Percentiles rank a stretch among this genome's conserved stretches.
phyloP scores from a whole-genome alignment of 306 rosid species.

The Medicago arabica region DNA sequence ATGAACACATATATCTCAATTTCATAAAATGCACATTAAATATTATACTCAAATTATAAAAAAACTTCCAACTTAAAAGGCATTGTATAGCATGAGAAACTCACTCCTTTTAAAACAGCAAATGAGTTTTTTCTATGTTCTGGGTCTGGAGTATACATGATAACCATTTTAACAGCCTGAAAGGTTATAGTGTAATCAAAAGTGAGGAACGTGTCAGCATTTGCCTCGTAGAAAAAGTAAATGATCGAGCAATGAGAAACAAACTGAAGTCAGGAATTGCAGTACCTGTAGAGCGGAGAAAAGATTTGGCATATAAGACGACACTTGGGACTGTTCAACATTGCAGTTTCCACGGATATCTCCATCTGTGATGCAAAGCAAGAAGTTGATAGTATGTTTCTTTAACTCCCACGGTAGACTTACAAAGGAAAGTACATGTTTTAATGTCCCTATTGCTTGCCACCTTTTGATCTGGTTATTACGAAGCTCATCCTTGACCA shows the following conservation, averaged over 20 bases:
- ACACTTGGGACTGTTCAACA: slow-evolving; percentile 52
- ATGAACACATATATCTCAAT: slow-evolving; percentile 30
- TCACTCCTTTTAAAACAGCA: slow-evolving; percentile 71
- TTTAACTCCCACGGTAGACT: slow-evolving; percentile 79
- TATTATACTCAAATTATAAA: slow-evolving; percentile 15
- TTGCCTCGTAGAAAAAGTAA: slow-evolving; percentile 28
- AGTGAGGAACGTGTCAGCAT: slow-evolving; percentile 27
- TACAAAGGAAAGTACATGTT: slow-evolving; percentile 63
- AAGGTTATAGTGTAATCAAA: slow-evolving; percentile 42
- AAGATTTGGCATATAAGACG: slow-evolving; percentile 63
- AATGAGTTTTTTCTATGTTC: slow-evolving; percentile 66
- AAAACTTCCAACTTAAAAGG: slow-evolving; percentile 14
- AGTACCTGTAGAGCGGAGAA: slow-evolving; percentile 80
- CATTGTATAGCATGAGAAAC: slow-evolving; percentile 35
- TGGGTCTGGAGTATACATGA: slow-evolving; percentile 69
- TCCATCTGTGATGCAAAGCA: slow-evolving; percentile 65
- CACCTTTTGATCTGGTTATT: slow-evolving; percentile 71
- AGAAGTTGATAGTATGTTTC: slow-evolving; percentile 69
- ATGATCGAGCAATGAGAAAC: slow-evolving; percentile 16
- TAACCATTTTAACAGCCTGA: slow-evolving; percentile 82
- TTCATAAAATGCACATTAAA: slow-evolving; percentile 17
- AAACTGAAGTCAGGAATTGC: slow-evolving; percentile 8
- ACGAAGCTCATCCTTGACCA: slow-evolving; percentile 63
- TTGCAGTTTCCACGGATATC: slow-evolving; percentile 42
- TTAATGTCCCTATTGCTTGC: slow-evolving; percentile 83